A percentile compares a stretch with the other conserved stretches of the same genome.
These are phyloP conservation scores for Dendrostoma leiphaemia DNA, from an alignment of 2,329 filamentous ascomycete genomes.

Conservation along the genomic window DNA sequence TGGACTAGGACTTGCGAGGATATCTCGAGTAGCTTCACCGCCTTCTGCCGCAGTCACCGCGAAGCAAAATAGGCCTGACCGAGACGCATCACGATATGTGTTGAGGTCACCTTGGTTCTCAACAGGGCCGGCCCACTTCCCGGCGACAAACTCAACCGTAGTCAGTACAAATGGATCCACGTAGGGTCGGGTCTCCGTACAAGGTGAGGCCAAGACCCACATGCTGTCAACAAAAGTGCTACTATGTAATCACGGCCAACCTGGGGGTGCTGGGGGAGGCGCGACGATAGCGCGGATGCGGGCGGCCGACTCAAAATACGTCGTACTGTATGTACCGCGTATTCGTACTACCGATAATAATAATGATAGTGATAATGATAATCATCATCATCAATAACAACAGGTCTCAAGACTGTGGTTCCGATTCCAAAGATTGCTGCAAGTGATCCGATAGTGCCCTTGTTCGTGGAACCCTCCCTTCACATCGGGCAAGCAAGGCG, in stretches of 20 bases:
- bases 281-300: neutral
- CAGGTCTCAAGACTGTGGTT: too few relatives aligned
- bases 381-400: too few relatives aligned
- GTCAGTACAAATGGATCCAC: slow-evolving; percentile 7
- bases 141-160: slow-evolving; percentile 10
- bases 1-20: neutral
- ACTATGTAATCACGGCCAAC: neutral
- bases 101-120: slow-evolving; percentile 18
- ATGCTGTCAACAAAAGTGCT: neutral
- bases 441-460: too few relatives aligned
- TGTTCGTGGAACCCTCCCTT: too few relatives aligned
- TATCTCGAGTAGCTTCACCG: slow-evolving; percentile 10
- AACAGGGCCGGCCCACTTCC: slow-evolving; percentile 18
- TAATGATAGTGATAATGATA: too few relatives aligned
- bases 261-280: neutral
- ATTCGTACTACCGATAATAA: too few relatives aligned
- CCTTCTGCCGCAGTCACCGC: slow-evolving; percentile 10
- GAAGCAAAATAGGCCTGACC: slow-evolving; percentile 9
- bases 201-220: neutral
- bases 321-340: too few relatives aligned
- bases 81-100: slow-evolving; percentile 12
- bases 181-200: slow-evolving; percentile 7
- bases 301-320: too few relatives aligned
- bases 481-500: too few relatives aligned
- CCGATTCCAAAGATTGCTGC: too few relatives aligned